phyloP scores from a whole-genome alignment of 805 yeast species.

The Ogataea nonfermentans region DNA sequence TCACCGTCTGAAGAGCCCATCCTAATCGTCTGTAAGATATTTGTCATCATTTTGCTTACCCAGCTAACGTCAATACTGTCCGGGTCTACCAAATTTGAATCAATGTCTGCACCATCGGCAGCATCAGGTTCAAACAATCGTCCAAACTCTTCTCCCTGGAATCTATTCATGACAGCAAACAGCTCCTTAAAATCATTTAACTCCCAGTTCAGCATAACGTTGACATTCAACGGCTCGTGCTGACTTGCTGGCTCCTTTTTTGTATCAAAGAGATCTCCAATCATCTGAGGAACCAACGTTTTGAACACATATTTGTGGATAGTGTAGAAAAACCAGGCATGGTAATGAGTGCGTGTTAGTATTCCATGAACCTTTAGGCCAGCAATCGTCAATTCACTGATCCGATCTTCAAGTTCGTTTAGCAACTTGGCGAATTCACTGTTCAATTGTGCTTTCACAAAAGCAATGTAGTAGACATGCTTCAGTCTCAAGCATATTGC shows the following conservation, averaged over 20 bases:
- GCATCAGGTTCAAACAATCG: too few relatives aligned
- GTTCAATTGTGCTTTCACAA: slow-evolving; percentile 10
- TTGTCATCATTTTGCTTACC: too few relatives aligned
- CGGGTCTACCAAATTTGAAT: too few relatives aligned
- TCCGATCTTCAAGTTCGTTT: not conserved
- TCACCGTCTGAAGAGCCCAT: too few relatives aligned
- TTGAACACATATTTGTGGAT: slow-evolving; percentile 14
- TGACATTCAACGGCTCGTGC: not conserved
- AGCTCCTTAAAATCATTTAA: too few relatives aligned
- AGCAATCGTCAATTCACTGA: not conserved
- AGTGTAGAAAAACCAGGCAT: slow-evolving; percentile 23
- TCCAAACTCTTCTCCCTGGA: too few relatives aligned
- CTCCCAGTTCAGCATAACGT: not conserved
- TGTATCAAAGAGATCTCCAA: slow-evolving; percentile 7
- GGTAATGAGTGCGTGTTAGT: slow-evolving; percentile 19
- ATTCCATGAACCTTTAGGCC: slow-evolving; percentile 3
- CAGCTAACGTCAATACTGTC: too few relatives aligned
- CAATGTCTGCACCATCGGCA: too few relatives aligned
- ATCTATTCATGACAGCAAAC: too few relatives aligned
- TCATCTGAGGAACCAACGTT: not conserved
- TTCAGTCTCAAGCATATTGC: slow-evolving; percentile 9
- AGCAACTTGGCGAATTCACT: slow-evolving; percentile 5
- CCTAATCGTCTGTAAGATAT: too few relatives aligned
- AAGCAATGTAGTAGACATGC: slow-evolving; percentile 13
- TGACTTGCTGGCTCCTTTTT: slow-evolving; percentile 7